Conservation (phyloP, 148 eudicot genomes). For the Beta vulgaris region DNA sequence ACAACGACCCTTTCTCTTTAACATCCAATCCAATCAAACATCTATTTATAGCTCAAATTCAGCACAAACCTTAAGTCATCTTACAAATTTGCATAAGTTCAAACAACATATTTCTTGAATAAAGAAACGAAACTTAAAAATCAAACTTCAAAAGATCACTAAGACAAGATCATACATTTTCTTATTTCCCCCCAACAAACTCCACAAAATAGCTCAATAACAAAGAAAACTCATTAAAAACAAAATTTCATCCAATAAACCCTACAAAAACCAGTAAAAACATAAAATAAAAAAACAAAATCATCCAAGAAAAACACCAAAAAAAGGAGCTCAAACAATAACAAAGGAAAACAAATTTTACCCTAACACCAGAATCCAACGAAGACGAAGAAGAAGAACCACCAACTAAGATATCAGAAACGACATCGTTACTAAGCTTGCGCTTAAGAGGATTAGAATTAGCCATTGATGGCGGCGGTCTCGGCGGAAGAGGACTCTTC, state of each 20-base stretch:
- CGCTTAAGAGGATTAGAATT: constrained; percentile 26
- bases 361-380: constrained; percentile 77
- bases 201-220: background rate
- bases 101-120: no score
- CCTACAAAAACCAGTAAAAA: background rate
- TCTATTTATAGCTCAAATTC: background rate
- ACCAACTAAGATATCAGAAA: constrained; percentile 16
- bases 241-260: background rate
- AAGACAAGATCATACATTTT: no score
- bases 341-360: no score
- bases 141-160: no score
- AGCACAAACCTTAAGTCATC: no score
- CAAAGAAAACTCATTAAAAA: background rate
- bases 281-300: background rate
- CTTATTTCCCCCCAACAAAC: background rate
- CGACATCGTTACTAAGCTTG: constrained; percentile 24
- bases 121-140: background rate
- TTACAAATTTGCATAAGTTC: no score
- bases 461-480: constrained; percentile 20
- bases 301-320: background rate
- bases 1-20: no score
- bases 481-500: constrained; percentile 29
- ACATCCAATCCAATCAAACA: no score
- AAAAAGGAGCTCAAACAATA: background rate
- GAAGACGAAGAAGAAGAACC: constrained; percentile 31